Base-by-base conservation (phyloP, 1,284 basidiomycete genomes). In the Ganoderma meredithae region DNA sequence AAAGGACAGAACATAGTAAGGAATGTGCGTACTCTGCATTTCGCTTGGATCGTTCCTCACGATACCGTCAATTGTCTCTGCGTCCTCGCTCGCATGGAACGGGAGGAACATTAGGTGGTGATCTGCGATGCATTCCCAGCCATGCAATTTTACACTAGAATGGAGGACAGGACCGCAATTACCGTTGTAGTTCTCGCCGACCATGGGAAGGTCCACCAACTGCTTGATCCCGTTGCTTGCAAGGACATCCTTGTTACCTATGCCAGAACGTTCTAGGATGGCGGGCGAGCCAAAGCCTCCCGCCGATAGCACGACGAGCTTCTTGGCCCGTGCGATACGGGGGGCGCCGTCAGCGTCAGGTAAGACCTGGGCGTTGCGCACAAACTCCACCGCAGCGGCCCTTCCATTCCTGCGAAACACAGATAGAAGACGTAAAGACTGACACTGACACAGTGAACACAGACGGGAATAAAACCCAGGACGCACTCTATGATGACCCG, bases 131-230 rank as follows among this genome's bases (percentile, higher is more conserved):
- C 17, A 5, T n/a, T n/a, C n/a, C n/a, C n/a, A n/a, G n/a, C n/a
- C n/a, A n/a, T n/a, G n/a, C n/a, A n/a, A n/a, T n/a, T n/a, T n/a
- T n/a, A n/a, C n/a, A n/a, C n/a, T n/a, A n/a, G n/a, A n/a, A 22
- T 49, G n/a, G 43, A 39, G 6, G 17, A 8, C 25, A 47, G 25
- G 5, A 6, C 1, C 12, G 66, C 76, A 59, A n/a, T n/a, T 69
- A 85, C 88, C 88, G 73, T 84, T 81, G 64, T 85, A 87, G 53
- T 85, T 82, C 70, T 88, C 84, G 10, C 90, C 89, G 0, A 91
- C 89, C 4, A 87, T 86, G 27, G 86, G 84, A 4, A 90, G 78
- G 58, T 88, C 82, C 7, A 88, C 82, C 12, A 83, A 36, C 13
- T 80, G 77, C 25, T 72, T 49, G 25, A 90, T 76, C 0, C 81